Percentiles rank a stretch among this genome's conserved stretches.
These are phyloP conservation scores for Musa balbisiana DNA, from an alignment of 202 grass and related monocot genomes.

Conservation along the genomic window DNA sequence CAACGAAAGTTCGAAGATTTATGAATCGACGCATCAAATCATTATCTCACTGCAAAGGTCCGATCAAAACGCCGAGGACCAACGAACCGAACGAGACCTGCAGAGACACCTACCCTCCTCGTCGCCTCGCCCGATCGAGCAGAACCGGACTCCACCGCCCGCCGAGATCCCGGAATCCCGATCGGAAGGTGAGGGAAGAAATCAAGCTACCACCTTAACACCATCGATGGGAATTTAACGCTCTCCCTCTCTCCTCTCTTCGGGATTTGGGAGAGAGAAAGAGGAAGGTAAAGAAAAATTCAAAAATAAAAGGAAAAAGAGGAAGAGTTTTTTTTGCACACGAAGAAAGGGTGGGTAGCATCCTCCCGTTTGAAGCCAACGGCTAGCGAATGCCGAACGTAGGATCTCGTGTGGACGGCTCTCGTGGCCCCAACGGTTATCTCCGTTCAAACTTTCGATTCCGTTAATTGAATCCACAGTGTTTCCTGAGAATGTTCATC, in stretches of 20 bases:
- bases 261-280: slow-evolving; percentile 2
- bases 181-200: neutral
- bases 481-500: neutral
- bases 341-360: neutral
- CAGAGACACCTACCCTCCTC: too few species aligned
- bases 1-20: neutral
- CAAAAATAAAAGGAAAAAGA: neutral
- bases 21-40: neutral
- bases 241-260: neutral
- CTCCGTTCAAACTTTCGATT: neutral
- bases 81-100: neutral
- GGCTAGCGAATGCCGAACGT: neutral
- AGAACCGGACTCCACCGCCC: too few species aligned
- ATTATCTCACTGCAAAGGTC: neutral
- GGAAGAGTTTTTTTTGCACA: neutral
- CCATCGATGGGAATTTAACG: neutral
- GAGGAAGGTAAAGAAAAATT: neutral
- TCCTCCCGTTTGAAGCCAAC: neutral
- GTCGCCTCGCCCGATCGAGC: neutral
- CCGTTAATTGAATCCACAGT: neutral
- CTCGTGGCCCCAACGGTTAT: neutral
- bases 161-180: neutral
- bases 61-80: neutral
- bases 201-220: neutral
- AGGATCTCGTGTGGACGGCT: neutral